Evolutionary conservation across 2,329 filamentous ascomycete genomes (phyloP), one percentile per base, ranked within the genome.

Genomic region (Penicillium griseofulvum): DNA sequence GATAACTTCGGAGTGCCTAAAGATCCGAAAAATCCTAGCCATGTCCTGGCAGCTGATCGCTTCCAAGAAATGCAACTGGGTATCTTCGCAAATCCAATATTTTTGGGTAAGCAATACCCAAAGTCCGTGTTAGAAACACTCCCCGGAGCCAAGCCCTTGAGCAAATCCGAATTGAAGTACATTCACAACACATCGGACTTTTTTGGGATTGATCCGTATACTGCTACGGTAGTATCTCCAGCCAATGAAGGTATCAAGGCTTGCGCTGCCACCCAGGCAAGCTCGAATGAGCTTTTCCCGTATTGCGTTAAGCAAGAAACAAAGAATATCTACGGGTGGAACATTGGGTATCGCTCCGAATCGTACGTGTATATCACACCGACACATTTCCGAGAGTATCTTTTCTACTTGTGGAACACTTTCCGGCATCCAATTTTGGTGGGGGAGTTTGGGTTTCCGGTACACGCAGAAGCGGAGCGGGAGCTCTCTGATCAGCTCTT

Each of bases 351-450:
- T 57, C 73, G 76, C 12, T 83, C 81, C 2, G 72, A 82, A 33
- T 75, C 75, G 2, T 83, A 84, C 62, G 78, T 82, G n/a, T 84
- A 85, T 68, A 80, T 81, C 33, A 81, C 84, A 0, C 84, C 83
- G 0, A 67, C 63, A 0, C 63, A 70, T 36, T 60, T 71, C 29
- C 67, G 69, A 5, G 76, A 75, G 2, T 85, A 83, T 60, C 76
- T 87, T 5, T 79, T 74, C 59, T 86, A 85, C 62, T 70, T 87
- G 2, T 83, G 79, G 75, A 85, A 85, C 67, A 85, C 80, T 0
- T 87, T 80, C 74, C 76, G 70, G 31, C 65, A 69, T 0, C 80
- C 80, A 0, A 69, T 85, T 5, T 41, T 76, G 4, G 65, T 77
- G 37, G 76, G 78, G 7, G 83, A 86, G 63, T 85, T 85, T 58